A percentile compares a stretch with the other conserved stretches of the same genome.
Conservation (phyloP, 2,329 filamentous ascomycete genomes). For the Alternaria brassicicola region DNA sequence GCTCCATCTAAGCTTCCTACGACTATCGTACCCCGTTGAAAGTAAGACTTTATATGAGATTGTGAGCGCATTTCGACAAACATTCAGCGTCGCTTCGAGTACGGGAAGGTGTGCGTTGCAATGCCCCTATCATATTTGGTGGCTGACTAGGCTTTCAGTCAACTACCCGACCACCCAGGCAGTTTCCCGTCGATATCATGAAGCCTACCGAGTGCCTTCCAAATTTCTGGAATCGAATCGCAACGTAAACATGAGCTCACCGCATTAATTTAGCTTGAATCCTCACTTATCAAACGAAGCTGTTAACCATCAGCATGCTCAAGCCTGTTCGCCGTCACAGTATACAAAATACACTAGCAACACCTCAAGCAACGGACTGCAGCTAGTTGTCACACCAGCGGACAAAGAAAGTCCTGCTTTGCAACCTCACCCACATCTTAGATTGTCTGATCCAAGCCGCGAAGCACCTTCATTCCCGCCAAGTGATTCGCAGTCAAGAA, state of each 20-base stretch:
- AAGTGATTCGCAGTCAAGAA: neutral
- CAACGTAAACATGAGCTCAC: neutral
- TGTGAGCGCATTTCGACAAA: neutral
- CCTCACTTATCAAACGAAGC: too few species aligned
- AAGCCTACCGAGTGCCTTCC: neutral
- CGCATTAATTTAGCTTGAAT: too few species aligned
- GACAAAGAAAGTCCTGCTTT: neutral
- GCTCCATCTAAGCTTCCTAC: neutral
- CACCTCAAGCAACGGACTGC: neutral
- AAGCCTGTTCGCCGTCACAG: neutral
- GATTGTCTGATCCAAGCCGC: neutral
- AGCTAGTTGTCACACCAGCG: neutral
- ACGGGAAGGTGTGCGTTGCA: neutral
- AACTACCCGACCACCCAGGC: neutral
- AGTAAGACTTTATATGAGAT: neutral
- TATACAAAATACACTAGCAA: neutral
- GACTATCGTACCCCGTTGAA: neutral
- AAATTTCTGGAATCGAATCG: neutral
- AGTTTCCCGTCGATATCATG: neutral
- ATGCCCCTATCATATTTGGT: neutral
- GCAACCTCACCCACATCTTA: neutral
- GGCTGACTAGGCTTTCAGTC: neutral
- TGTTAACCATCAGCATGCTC: neutral
- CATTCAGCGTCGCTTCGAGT: neutral
- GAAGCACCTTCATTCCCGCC: neutral